Conservation (phyloP, 768 basidiomycete genomes). For the Gelatoporia subvermispora region DNA sequence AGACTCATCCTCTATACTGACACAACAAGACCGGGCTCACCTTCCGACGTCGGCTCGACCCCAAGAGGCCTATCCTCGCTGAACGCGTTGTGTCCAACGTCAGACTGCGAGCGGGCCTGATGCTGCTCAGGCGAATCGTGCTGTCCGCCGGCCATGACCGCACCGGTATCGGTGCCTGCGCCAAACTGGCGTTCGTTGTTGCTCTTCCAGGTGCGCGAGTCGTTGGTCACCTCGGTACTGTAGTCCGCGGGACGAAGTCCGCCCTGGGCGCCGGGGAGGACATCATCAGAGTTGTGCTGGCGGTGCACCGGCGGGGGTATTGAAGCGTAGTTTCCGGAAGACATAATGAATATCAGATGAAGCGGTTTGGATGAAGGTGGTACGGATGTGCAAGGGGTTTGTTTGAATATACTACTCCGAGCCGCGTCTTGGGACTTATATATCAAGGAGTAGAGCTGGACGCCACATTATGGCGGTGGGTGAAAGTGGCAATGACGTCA, state of each 20-base stretch:
- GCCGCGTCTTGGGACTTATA: too few species aligned
- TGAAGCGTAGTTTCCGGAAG: background rate
- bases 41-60: slow-evolving; percentile 32
- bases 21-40: slow-evolving; percentile 9
- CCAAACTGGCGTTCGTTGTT: slow-evolving; percentile 16
- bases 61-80: slow-evolving; percentile 28
- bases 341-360: too few species aligned
- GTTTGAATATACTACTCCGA: too few species aligned
- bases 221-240: slow-evolving; percentile 34
- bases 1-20: background rate
- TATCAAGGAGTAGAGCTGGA: too few species aligned
- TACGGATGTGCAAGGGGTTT: too few species aligned
- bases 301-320: slow-evolving; percentile 35
- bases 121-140: slow-evolving; percentile 3
- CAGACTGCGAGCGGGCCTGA: background rate
- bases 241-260: slow-evolving; percentile 31
- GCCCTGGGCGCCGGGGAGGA: slow-evolving; percentile 39
- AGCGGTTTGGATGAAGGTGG: too few species aligned
- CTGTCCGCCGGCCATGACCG: slow-evolving; percentile 20
- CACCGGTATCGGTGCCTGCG: slow-evolving; percentile 15
- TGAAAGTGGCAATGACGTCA: too few species aligned
- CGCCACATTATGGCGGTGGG: too few species aligned
- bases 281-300: slow-evolving; percentile 43
- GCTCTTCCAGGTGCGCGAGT: slow-evolving; percentile 18
- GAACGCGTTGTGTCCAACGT: slow-evolving; percentile 1